These are phyloP conservation scores for Lojkania enalia DNA, from an alignment of 2,329 filamentous ascomycete genomes.

Conservation along the genomic window DNA sequence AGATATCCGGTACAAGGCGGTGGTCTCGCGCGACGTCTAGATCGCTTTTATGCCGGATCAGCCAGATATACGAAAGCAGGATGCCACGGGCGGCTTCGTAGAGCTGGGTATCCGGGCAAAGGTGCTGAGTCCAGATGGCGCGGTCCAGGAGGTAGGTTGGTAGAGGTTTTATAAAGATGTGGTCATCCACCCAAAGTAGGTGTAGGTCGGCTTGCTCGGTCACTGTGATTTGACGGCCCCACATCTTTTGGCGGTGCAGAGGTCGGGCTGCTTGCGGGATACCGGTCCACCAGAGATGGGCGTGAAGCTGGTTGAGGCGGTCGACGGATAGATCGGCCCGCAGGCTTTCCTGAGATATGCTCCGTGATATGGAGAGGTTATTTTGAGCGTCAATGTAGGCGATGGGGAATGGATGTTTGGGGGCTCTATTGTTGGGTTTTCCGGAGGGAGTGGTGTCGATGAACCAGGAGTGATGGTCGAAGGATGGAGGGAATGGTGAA, in stretches of 20 bases:
- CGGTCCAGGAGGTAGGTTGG: constrained; percentile 16
- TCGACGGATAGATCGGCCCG: too few relatives aligned
- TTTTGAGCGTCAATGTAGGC: too few relatives aligned
- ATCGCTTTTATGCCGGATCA: constrained; percentile 18
- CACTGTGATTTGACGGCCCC: constrained; percentile 35
- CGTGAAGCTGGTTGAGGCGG: constrained; percentile 16
- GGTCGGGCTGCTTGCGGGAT: constrained; percentile 14
- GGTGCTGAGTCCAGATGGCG: constrained; percentile 12
- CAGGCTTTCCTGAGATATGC: too few relatives aligned
- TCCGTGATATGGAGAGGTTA: too few relatives aligned
- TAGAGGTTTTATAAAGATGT: constrained; percentile 20
- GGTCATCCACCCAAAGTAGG: constrained; percentile 27
- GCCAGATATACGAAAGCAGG: constrained; percentile 22
- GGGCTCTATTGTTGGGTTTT: too few relatives aligned
- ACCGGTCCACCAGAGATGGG: constrained; percentile 18
- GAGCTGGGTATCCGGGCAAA: constrained; percentile 15
- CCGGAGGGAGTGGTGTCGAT: too few relatives aligned
- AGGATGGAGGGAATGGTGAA: too few relatives aligned
- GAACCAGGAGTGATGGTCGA: too few relatives aligned
- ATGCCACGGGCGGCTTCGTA: constrained; percentile 20
- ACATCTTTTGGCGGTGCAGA: constrained; percentile 34
- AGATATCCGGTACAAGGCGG: constrained; percentile 14
- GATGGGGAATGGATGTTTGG: too few relatives aligned
- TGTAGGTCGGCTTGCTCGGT: constrained; percentile 43
- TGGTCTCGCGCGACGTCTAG: constrained; percentile 17